Percentiles rank a stretch among this genome's conserved stretches.
phyloP scores from a whole-genome alignment of 2,329 filamentous ascomycete genomes.

The Ceratocystis colombiana region DNA sequence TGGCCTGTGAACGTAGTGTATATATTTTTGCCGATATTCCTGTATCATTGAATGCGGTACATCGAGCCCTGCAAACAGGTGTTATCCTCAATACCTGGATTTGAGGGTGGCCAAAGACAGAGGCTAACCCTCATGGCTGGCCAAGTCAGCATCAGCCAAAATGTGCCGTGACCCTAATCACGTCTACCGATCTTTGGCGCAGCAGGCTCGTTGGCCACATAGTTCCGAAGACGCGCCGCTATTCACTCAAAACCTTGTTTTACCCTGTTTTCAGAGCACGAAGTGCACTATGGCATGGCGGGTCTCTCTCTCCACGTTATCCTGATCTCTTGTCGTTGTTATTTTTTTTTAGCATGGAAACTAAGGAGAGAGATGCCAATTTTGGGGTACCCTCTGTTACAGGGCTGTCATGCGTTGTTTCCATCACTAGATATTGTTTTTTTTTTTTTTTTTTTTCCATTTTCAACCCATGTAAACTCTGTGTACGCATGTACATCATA shows the following conservation, averaged over 20 bases:
- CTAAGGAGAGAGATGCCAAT: too few relatives aligned
- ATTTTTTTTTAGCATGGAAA: too few relatives aligned
- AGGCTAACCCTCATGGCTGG: not conserved
- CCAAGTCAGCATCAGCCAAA: not conserved
- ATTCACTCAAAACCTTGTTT: not conserved
- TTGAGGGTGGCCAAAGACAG: not conserved
- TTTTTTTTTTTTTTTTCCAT: not conserved
- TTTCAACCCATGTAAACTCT: not conserved
- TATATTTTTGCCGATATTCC: not conserved
- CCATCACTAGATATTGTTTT: not conserved
- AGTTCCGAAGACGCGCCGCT: not conserved
- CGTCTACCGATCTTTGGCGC: not conserved
- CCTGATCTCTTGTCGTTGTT: too few relatives aligned
- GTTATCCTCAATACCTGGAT: not conserved
- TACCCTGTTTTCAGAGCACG: too few relatives aligned
- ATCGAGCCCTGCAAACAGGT: not conserved
- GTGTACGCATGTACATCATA: not conserved
- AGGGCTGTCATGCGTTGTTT: too few relatives aligned
- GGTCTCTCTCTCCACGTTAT: too few relatives aligned
- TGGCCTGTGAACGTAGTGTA: not conserved
- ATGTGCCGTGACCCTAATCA: not conserved
- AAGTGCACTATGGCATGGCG: not conserved
- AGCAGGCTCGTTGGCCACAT: not conserved
- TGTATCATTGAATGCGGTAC: not conserved
- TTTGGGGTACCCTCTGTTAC: too few relatives aligned